Conservation (phyloP, 1,284 basidiomycete species). For the Pholiota adiposa region DNA sequence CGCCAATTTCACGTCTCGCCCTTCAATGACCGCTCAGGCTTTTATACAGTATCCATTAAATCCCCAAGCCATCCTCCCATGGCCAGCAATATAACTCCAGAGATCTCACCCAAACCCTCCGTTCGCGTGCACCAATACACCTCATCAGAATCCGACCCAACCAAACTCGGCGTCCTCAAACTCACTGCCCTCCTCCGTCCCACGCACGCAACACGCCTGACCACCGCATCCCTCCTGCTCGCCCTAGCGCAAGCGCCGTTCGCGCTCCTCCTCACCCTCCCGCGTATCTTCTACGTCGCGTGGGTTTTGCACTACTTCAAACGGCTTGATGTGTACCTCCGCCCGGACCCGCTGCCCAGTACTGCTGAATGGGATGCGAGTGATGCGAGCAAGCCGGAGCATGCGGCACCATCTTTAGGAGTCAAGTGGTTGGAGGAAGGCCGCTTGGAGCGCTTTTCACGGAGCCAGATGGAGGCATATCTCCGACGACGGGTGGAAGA, state of each 20-base stretch:
- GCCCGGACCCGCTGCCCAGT: constrained; percentile 62
- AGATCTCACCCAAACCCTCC: constrained; percentile 36
- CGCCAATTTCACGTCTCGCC: constrained; percentile 83
- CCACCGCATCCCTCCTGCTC: constrained; percentile 43
- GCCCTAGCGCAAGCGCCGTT: constrained; percentile 56
- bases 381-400: not conserved
- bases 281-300: constrained; percentile 71
- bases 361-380: constrained; percentile 11
- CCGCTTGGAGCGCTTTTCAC: constrained; percentile 44
- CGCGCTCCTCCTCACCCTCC: constrained; percentile 60
- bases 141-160: constrained; percentile 1
- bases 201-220: constrained; percentile 44
- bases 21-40: constrained; percentile 78
- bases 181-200: constrained; percentile 51
- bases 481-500: constrained; percentile 39
- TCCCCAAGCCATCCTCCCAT: constrained; percentile 49
- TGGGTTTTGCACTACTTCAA: constrained; percentile 70
- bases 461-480: constrained; percentile 38
- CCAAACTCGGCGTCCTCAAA: constrained; percentile 46
- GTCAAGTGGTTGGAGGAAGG: constrained; percentile 52
- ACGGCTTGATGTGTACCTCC: constrained; percentile 61
- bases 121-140: constrained; percentile 52
- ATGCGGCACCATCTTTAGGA: constrained; percentile 31
- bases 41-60: constrained; percentile 59
- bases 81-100: not conserved